phyloP scores from a whole-genome alignment of 2,329 filamentous ascomycete species.

The Colletotrichum sp. region DNA sequence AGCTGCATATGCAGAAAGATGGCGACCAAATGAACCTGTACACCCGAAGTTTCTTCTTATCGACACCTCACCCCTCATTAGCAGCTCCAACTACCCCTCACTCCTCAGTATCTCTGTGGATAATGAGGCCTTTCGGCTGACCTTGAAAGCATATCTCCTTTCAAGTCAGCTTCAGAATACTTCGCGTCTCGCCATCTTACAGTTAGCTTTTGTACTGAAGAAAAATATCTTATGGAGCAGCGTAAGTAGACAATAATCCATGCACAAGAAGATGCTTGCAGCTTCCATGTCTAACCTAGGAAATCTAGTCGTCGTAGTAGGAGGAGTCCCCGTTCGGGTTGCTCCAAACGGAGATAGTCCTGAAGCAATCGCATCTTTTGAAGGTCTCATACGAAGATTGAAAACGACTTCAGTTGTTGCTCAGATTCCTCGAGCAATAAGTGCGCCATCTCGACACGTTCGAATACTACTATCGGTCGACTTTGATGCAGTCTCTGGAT shows the following conservation, averaged over 20 bases:
- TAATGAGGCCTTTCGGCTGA: background rate
- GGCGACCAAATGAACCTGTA: background rate
- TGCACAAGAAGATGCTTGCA: background rate
- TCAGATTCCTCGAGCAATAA: background rate
- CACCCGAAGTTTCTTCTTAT: background rate
- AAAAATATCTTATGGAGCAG: background rate
- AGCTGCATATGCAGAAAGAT: background rate
- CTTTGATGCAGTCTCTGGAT: conserved; percentile 59
- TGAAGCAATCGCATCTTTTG: background rate
- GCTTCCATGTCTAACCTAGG: background rate
- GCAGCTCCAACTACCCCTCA: background rate
- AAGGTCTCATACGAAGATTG: background rate
- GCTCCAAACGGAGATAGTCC: background rate
- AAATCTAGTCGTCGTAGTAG: background rate
- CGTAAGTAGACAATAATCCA: background rate
- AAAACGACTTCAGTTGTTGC: background rate
- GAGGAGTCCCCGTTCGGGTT: background rate
- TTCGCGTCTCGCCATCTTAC: background rate
- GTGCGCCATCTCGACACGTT: conserved; percentile 21
- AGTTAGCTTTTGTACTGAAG: background rate
- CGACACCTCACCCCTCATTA: background rate
- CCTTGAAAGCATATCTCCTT: background rate
- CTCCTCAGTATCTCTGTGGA: background rate
- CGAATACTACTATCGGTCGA: conserved; percentile 42
- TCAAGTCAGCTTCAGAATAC: background rate